Base-by-base conservation (phyloP, 2,329 filamentous ascomycete genomes). In the Tolypocladium endophyticum region DNA sequence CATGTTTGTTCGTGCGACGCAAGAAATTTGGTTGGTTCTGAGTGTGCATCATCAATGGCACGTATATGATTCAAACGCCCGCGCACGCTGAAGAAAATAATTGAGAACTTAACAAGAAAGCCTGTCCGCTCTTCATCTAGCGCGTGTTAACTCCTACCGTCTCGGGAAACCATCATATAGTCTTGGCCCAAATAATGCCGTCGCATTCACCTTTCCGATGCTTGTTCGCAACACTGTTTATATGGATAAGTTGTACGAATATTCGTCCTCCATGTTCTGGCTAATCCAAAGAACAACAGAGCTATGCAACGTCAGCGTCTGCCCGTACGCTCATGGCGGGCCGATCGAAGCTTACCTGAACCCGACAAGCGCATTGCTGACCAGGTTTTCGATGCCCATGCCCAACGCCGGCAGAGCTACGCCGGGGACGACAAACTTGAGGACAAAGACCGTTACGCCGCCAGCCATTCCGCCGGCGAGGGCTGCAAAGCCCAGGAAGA, bases 241-340 rank as follows among this genome's bases (percentile, higher is more conserved):
- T 61, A 88, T 76, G 61, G 84, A 79, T 65, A 88, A 73, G 71
- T 87, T 87, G 72, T 88, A 88, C 55, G 84, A 81, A 66, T 87
- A 88, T 72, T 88, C 85, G 67, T 87, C 85, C 76, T 88, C 85
- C 82, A 88, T 87, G 67, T 88, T 88, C 77, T 88, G 85, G 73
- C 81, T 85, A 59, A 88, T 73, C 85, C 85, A 88, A 50, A 88
- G 78, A 61, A 87, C 81, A 55, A 86, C 84, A 28, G 81, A 82
- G 73, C 83, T 84, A 64, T 20, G 14, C 4, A 7, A 28, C n/a
- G 59, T 66, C 59, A 71, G 67, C 8, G 38, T 4, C 28, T 39
- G 18, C 12, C 6, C 38, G 11, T 4, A 56, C 2, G 14, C 7
- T 5, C 33, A 18, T 23, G 14, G 14, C 41, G 3, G 43, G 16